These are phyloP conservation scores for Kandelia obovata DNA, from an alignment of 345 rosid genomes.

Conservation along the genomic window DNA sequence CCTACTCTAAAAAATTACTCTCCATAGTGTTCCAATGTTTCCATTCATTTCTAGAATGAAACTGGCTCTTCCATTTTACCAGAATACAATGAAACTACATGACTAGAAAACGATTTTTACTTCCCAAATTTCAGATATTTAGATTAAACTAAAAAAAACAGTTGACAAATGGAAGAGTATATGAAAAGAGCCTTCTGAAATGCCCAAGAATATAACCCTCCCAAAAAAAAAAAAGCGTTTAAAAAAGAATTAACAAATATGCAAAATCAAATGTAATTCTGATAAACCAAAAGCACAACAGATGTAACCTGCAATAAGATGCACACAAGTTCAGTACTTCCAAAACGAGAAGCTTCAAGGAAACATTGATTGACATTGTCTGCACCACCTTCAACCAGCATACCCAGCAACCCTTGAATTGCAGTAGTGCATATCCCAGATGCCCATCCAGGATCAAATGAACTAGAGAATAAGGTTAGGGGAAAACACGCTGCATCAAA, in stretches of 20 bases:
- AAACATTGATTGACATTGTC: conserved; percentile 95
- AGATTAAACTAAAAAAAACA: no score
- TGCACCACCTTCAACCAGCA: conserved; percentile 94
- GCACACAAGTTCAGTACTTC: conserved; percentile 97
- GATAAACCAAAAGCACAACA: not conserved
- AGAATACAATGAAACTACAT: no score
- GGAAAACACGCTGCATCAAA: conserved; percentile 99
- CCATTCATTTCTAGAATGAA: no score
- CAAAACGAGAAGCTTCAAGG: conserved; percentile 98
- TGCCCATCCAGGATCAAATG: conserved; percentile 94
- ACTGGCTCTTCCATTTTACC: no score
- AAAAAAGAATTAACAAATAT: not conserved
- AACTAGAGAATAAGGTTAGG: conserved; percentile 80
- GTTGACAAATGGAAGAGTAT: no score
- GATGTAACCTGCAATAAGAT: conserved; percentile 73
- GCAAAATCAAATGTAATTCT: not conserved
- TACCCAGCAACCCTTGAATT: conserved; percentile 76
- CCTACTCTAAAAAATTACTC: no score
- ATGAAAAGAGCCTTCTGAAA: no score
- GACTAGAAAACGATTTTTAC: no score
- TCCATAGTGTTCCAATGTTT: no score
- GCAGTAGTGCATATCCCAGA: conserved; percentile 88
- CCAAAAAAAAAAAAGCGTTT: conserved; percentile 21
- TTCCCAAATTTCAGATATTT: no score
- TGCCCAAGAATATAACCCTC: not conserved